Evolutionary conservation across 2,329 filamentous ascomycete species (phyloP), one percentile per base, ranked within the genome.

Genomic region (Remersonia thermophila): DNA sequence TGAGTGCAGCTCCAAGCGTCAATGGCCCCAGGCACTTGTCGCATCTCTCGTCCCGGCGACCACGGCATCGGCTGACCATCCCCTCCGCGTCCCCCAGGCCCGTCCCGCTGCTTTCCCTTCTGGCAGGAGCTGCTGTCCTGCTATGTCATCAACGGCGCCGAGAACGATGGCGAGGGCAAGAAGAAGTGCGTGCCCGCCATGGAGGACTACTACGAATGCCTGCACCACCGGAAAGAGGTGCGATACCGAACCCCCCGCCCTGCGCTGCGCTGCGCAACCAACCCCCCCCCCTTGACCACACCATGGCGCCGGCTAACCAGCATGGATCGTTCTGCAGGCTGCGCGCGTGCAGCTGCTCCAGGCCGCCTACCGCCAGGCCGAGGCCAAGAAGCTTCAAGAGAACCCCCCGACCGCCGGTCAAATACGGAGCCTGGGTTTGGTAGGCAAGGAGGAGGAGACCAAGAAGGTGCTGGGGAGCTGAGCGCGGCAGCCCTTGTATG

Each of bases 211-310:
- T 93, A 95, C 60, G 91, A 98, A 67, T 98, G 93, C 63, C 66
- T 98, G 56, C 91, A 98, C 61, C 91, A 98, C 71, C 86, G 82
- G 71, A 98, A 98, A 69, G 91, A 98, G 84, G 91, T 96, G 30
- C 45, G 56, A 42, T 17, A n/a, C 30, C 15, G n/a, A n/a, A n/a
- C n/a, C n/a, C n/a, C n/a, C n/a, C n/a, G n/a, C n/a, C n/a, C n/a
- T n/a, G n/a, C n/a, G n/a, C n/a, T n/a, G n/a, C n/a, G n/a, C n/a
- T n/a, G n/a, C n/a, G n/a, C n/a, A n/a, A n/a, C n/a, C n/a, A n/a
- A n/a, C n/a, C n/a, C n/a, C n/a, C n/a, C n/a, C n/a, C n/a, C n/a
- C n/a, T n/a, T n/a, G n/a, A n/a, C n/a, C n/a, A n/a, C 35, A 13
- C 16, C 4, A 18, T 15, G 15, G 25, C 14, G 11, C 17, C 15